Conservation (phyloP, 2,329 filamentous ascomycete species). For the Alternaria consortialis region DNA sequence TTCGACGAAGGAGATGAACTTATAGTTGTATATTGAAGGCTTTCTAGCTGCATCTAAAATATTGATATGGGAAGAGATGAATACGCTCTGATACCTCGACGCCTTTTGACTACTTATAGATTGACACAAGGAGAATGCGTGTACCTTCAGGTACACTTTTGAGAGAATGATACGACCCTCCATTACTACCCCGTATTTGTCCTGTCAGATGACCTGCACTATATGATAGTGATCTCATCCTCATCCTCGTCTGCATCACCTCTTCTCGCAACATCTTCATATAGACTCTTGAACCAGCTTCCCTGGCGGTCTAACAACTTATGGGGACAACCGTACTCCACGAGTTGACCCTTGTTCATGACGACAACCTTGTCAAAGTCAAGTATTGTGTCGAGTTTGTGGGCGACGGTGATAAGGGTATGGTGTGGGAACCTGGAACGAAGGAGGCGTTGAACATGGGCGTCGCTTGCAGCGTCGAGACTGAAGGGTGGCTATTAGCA, state of each 20-base stretch:
- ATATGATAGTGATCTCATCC: background rate
- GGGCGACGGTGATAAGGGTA: conserved; percentile 68
- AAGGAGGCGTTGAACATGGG: conserved; percentile 65
- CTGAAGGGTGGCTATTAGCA: conserved; percentile 42
- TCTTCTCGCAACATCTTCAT: conserved; percentile 30
- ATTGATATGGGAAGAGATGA: background rate
- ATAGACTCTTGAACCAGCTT: conserved; percentile 45
- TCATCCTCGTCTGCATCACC: conserved; percentile 5
- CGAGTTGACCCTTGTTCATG: conserved; percentile 59
- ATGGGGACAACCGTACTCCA: conserved; percentile 54
- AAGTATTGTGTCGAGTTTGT: conserved; percentile 65
- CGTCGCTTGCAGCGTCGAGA: conserved; percentile 67
- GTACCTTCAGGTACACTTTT: background rate
- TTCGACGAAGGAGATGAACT: background rate
- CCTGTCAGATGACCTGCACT: background rate
- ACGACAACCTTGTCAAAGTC: conserved; percentile 64
- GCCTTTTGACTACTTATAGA: background rate
- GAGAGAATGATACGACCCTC: background rate
- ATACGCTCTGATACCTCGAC: background rate
- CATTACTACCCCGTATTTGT: background rate
- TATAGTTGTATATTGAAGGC: background rate
- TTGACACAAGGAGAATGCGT: background rate
- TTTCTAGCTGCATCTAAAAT: background rate
- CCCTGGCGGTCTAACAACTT: conserved; percentile 39
- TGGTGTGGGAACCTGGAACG: conserved; percentile 62